Evolutionary conservation across 2,329 filamentous ascomycete species (phyloP).

Genomic region (Aspergillus sp.): DNA sequence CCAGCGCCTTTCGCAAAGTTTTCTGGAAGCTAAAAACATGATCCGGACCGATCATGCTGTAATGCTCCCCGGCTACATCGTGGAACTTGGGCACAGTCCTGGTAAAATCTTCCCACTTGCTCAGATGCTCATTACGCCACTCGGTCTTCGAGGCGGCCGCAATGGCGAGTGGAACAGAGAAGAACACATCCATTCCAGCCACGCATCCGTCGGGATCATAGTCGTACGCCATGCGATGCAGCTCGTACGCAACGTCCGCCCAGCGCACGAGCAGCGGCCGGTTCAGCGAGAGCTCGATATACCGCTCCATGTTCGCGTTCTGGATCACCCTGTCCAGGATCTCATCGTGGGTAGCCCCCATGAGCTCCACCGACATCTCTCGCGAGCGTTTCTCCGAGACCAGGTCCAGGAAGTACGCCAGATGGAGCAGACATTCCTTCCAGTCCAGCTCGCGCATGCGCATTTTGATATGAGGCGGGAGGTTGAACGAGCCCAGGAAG

Average conservation of each 20-base stretch:
- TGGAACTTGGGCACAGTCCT: slow-evolving; percentile 28
- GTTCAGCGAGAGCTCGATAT: slow-evolving; percentile 21
- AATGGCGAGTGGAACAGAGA: slow-evolving; percentile 33
- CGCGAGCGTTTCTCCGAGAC: slow-evolving; percentile 28
- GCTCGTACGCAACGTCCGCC: slow-evolving; percentile 10
- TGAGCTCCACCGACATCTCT: neutral
- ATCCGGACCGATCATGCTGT: slow-evolving; percentile 41
- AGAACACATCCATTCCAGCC: slow-evolving; percentile 43
- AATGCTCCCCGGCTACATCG: slow-evolving; percentile 38
- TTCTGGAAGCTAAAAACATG: slow-evolving; percentile 34
- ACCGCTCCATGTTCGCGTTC: slow-evolving; percentile 5
- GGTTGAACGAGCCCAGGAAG: slow-evolving; percentile 49
- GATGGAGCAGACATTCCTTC: slow-evolving; percentile 40
- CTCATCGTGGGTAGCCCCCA: slow-evolving; percentile 12
- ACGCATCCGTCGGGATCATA: slow-evolving; percentile 46
- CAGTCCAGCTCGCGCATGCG: slow-evolving; percentile 45
- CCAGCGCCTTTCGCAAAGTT: slow-evolving; percentile 5
- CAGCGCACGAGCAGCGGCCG: slow-evolving; percentile 20
- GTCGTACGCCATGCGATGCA: slow-evolving; percentile 41
- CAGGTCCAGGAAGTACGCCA: slow-evolving; percentile 44
- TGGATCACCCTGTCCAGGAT: slow-evolving; percentile 10
- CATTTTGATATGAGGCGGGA: slow-evolving; percentile 50
- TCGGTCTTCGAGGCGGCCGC: slow-evolving; percentile 21
- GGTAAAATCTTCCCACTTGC: slow-evolving; percentile 37
- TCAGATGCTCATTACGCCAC: slow-evolving; percentile 25